Evolutionary conservation across 164 flowering plant genomes (phyloP), one percentile per base, ranked within the genome.

Genomic region (Akebia trifoliata): DNA sequence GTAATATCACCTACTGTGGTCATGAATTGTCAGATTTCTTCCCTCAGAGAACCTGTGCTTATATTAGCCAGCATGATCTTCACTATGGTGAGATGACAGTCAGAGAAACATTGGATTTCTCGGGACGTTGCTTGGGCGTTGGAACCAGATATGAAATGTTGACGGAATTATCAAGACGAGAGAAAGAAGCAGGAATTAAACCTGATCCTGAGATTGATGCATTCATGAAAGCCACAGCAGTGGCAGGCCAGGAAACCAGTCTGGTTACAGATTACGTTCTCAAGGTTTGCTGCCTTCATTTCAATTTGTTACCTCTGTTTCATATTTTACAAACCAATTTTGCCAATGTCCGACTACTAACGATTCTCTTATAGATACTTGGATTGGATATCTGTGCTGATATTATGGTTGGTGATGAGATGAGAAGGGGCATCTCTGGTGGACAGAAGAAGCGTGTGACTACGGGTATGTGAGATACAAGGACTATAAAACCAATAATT

Each of bases 201-300:
- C 84, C 87, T 3, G 90, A 83, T 52, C 84, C 87, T n/a, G 84
- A 83, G 50, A 76, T 86, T 35, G 91, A 82, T 69, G 78, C 83
- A 4, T 82, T 82, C 71, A 82, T 85, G 84, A 80, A 85, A 54
- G 82, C 82, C 44, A 74, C 67, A 10, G 57, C 54, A 25, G 28
- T 63, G 55, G 29, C 38, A 56, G 81, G 52, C 35, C 73, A 51
- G 52, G 66, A 21, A 78, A 77, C 36, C 71, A 82, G 72, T 70
- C 31, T 83, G 24, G 76, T 73, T 24, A 79, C 86, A 4, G 86
- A 84, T 36, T 84, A 78, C 59, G 68, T 80, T 29, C 76, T 84
- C 54, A 78, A 80, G 86, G 94, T 86, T 17, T 46, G 54, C 26
- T 8, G 4, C 46, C 49, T 15, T 37, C 17, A 2, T 47, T n/a